Conservation (phyloP, 768 basidiomycete genomes). For the Kwoniella sp. region DNA sequence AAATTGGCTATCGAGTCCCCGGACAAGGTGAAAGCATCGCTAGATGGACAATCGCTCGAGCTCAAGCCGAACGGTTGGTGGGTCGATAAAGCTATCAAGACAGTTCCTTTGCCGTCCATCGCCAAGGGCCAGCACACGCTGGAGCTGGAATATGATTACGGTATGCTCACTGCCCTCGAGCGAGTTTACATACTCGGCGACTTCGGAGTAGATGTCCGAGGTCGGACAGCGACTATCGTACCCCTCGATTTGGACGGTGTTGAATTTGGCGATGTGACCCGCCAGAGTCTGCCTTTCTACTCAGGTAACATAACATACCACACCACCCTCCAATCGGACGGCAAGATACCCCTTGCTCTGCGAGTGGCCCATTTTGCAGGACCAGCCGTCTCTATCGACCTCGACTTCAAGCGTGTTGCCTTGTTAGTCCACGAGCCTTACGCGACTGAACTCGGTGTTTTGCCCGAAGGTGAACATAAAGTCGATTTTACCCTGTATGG, state of each 20-base stretch:
- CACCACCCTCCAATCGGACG: not conserved
- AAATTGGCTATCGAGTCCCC: slow-evolving; percentile 32
- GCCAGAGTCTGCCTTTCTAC: slow-evolving; percentile 43
- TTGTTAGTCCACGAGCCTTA: slow-evolving; percentile 30
- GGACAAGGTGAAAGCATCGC: slow-evolving; percentile 17
- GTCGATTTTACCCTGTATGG: slow-evolving; percentile 38
- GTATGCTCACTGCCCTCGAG: slow-evolving; percentile 33
- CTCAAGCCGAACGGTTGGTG: slow-evolving; percentile 32
- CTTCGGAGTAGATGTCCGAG: slow-evolving; percentile 36
- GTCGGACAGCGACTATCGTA: slow-evolving; percentile 20
- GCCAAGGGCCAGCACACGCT: slow-evolving; percentile 24
- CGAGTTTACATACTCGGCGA: slow-evolving; percentile 40
- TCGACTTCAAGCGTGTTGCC: slow-evolving; percentile 22
- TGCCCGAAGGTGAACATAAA: slow-evolving; percentile 23
- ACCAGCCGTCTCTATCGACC: slow-evolving; percentile 29
- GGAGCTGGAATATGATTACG: slow-evolving; percentile 27
- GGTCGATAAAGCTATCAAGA: slow-evolving; percentile 40
- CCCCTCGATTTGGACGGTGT: slow-evolving; percentile 23
- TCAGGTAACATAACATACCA: slow-evolving; percentile 40
- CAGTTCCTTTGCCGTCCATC: slow-evolving; percentile 23
- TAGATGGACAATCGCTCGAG: slow-evolving; percentile 26
- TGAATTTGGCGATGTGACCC: slow-evolving; percentile 36
- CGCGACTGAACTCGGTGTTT: slow-evolving; percentile 17
- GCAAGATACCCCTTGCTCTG: slow-evolving; percentile 15
- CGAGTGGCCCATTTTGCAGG: slow-evolving; percentile 29